These are phyloP conservation scores for Cyanodermella asteris DNA, from an alignment of 2,329 filamentous ascomycete species.

Conservation along the genomic window DNA sequence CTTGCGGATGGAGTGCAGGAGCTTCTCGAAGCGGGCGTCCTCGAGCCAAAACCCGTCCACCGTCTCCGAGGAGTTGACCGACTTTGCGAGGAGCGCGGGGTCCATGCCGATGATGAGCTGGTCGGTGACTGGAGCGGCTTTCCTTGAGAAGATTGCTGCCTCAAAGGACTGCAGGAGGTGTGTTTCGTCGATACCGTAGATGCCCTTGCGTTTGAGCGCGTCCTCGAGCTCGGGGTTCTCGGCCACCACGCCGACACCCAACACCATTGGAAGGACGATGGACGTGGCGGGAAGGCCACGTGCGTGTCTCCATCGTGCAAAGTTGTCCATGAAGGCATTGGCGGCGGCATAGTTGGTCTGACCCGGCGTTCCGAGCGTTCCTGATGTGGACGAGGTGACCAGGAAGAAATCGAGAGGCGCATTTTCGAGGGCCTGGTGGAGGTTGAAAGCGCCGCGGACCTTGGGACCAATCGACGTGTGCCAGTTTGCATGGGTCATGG, in stretches of 20 bases:
- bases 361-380: conserved; percentile 4
- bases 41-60: not conserved
- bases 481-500: conserved; percentile 28
- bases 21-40: conserved; percentile 1
- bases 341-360: conserved; percentile 11
- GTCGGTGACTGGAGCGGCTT: conserved; percentile 1
- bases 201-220: conserved; percentile 10
- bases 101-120: conserved; percentile 2
- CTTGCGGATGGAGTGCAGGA: conserved; percentile 1
- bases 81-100: not conserved
- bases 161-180: conserved; percentile 11
- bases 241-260: conserved; percentile 3
- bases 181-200: conserved; percentile 14
- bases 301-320: conserved; percentile 8
- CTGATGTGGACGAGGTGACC: conserved; percentile 6
- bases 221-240: conserved; percentile 8
- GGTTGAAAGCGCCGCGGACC: conserved; percentile 22
- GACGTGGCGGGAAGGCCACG: conserved; percentile 1
- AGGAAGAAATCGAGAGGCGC: conserved; percentile 12
- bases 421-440: conserved; percentile 10
- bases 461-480: conserved; percentile 26
- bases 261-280: conserved; percentile 3
- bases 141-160: conserved; percentile 5
- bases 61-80: not conserved
- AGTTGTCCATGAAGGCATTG: conserved; percentile 11